Evolutionary conservation across 2,329 filamentous ascomycete species (phyloP).

Genomic region (Nannizziopsis arthrosporioides): DNA sequence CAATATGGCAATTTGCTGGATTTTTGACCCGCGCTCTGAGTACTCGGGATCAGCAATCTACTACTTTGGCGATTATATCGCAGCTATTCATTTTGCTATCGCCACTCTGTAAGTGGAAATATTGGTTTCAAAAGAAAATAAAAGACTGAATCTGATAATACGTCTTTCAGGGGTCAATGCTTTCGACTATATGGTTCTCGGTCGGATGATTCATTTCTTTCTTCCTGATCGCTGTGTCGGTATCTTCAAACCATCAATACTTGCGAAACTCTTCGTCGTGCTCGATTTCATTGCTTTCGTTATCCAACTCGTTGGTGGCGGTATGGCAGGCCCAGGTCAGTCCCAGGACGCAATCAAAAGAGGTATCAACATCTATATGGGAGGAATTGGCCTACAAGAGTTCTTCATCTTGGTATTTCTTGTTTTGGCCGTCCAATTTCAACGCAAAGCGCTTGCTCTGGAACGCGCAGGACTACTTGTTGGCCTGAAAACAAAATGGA

Average conservation of each 20-base stretch:
- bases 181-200: constrained; percentile 38
- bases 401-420: constrained; percentile 42
- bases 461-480: constrained; percentile 23
- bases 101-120: constrained; percentile 23
- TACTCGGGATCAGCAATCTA: constrained; percentile 4
- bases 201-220: constrained; percentile 37
- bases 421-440: constrained; percentile 39
- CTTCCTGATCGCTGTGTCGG: constrained; percentile 27
- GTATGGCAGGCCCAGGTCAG: constrained; percentile 23
- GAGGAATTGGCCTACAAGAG: constrained; percentile 39
- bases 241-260: constrained; percentile 27
- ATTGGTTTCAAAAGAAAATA: constrained; percentile 4
- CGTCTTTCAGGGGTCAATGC: constrained; percentile 28
- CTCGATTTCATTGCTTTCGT: constrained; percentile 38
- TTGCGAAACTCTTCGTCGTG: constrained; percentile 35
- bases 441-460: constrained; percentile 30
- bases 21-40: constrained; percentile 9
- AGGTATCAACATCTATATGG: constrained; percentile 43
- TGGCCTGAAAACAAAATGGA: constrained; percentile 21
- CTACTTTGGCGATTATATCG: constrained; percentile 10
- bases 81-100: constrained; percentile 32
- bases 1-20: constrained; percentile 12
- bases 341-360: constrained; percentile 21
- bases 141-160: constrained; percentile 3
- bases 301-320: constrained; percentile 33